A percentile compares a stretch with the other conserved stretches of the same genome.
phyloP scores from a whole-genome alignment of 805 yeast species.

The Candida parachauliodes region DNA sequence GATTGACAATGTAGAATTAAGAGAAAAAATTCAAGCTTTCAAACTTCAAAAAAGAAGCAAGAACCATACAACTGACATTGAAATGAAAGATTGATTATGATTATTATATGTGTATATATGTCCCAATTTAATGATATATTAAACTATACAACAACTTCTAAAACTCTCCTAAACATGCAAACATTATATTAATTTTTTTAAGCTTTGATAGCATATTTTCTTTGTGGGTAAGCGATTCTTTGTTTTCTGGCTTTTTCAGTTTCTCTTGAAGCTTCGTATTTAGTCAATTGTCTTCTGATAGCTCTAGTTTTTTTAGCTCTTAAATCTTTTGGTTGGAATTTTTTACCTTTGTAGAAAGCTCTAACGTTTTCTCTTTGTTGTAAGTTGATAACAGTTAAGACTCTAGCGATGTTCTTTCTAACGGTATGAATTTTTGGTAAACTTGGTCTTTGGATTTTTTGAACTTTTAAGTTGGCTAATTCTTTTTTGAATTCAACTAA shows the following conservation, averaged over 20 bases:
- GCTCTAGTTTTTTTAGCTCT: slow-evolving; percentile 99
- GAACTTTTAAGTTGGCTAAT: slow-evolving; percentile 93
- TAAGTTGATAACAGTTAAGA: slow-evolving; percentile 93
- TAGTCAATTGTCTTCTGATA: slow-evolving; percentile 93
- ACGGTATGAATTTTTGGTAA: slow-evolving; percentile 95
- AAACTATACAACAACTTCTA: slow-evolving; percentile 1
- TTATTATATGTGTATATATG: neutral
- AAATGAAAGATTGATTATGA: slow-evolving; percentile 15
- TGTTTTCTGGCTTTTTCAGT: slow-evolving; percentile 91
- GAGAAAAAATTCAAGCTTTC: slow-evolving; percentile 56
- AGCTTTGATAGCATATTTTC: slow-evolving; percentile 98
- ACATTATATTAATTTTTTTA: slow-evolving; percentile 35
- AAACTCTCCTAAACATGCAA: slow-evolving; percentile 3
- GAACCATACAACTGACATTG: slow-evolving; percentile 12
- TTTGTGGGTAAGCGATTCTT: slow-evolving; percentile 95
- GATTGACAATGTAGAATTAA: slow-evolving; percentile 69
- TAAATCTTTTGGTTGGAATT: slow-evolving; percentile 96
- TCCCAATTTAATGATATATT: neutral
- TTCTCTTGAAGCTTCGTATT: slow-evolving; percentile 73
- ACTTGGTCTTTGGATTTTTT: slow-evolving; percentile 87
- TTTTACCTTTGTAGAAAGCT: slow-evolving; percentile 92
- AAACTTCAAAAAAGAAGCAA: slow-evolving; percentile 28
- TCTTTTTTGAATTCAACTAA: slow-evolving; percentile 95
- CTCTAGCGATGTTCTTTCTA: slow-evolving; percentile 98
- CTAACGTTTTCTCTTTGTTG: slow-evolving; percentile 94